These are phyloP conservation scores for Psilocybe cubensis DNA, from an alignment of 768 basidiomycete species.

Conservation along the genomic window DNA sequence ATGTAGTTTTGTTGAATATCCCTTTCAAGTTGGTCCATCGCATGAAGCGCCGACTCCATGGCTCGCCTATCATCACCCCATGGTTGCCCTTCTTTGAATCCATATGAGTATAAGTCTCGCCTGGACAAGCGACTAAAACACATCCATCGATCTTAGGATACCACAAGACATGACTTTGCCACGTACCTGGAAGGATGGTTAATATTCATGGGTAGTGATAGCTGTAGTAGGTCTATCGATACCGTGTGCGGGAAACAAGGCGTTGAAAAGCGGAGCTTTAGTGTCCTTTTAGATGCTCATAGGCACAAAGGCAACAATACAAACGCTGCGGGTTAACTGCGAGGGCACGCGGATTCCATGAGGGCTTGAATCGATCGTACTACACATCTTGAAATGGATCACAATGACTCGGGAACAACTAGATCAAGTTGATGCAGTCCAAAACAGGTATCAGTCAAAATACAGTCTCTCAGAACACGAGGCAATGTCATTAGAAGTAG, in stretches of 20 bases:
- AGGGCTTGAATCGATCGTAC: slow-evolving; percentile 16
- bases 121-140: slow-evolving; percentile 19
- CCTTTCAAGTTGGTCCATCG: slow-evolving; percentile 22
- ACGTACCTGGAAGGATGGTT: slow-evolving; percentile 7
- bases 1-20: slow-evolving; percentile 22
- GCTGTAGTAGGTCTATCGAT: slow-evolving; percentile 1
- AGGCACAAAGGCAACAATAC: slow-evolving; percentile 11
- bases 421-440: neutral
- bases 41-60: slow-evolving; percentile 28
- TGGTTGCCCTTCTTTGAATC: slow-evolving; percentile 30
- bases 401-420: neutral
- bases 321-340: too few species aligned
- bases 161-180: neutral
- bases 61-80: slow-evolving; percentile 33
- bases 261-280: slow-evolving; percentile 8
- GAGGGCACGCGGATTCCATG: slow-evolving; percentile 15
- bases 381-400: neutral
- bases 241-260: slow-evolving; percentile 3
- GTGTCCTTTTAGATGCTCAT: neutral
- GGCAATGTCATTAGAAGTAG: neutral
- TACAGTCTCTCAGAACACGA: neutral
- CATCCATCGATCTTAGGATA: neutral
- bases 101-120: slow-evolving; percentile 31
- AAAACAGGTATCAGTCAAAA: neutral
- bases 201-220: slow-evolving; percentile 2